Conservation (phyloP, 495 filamentous ascomycete genomes). For the Podospora tetraspora region DNA sequence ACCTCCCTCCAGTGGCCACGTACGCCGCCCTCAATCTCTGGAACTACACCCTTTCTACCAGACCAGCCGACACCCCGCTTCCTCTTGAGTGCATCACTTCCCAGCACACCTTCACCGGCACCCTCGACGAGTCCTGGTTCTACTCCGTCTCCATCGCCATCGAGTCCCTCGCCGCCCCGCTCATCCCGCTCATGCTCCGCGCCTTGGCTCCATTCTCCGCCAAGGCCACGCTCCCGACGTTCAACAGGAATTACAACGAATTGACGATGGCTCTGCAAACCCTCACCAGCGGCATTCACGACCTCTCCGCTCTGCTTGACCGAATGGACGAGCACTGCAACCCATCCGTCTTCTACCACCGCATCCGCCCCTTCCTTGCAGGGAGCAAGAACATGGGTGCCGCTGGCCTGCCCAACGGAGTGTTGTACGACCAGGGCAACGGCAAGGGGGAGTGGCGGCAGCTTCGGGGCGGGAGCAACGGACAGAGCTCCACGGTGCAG, state of each 20-base stretch:
- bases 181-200: conserved; percentile 73
- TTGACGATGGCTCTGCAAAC: conserved; percentile 59
- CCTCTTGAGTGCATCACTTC: conserved; percentile 68
- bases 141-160: conserved; percentile 91
- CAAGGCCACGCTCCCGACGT: conserved; percentile 20
- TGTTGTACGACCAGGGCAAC: conserved; percentile 76
- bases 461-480: conserved; percentile 87
- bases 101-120: conserved; percentile 83
- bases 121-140: conserved; percentile 94
- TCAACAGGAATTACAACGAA: conserved; percentile 40
- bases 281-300: conserved; percentile 66
- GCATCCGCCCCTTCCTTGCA: conserved; percentile 88
- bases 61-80: conserved; percentile 60
- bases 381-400: conserved; percentile 96
- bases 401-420: conserved; percentile 79
- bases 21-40: conserved; percentile 85
- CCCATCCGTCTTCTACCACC: conserved; percentile 88
- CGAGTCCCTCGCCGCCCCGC: conserved; percentile 75
- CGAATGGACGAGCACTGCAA: conserved; percentile 92
- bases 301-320: conserved; percentile 60
- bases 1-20: conserved; percentile 82
- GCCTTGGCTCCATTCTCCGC: conserved; percentile 63
- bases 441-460: conserved; percentile 64
- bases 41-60: conserved; percentile 78
- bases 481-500: conserved; percentile 90